Conservation (phyloP, 2,329 filamentous ascomycete genomes). For the Paraconiothyrium brasiliense region DNA sequence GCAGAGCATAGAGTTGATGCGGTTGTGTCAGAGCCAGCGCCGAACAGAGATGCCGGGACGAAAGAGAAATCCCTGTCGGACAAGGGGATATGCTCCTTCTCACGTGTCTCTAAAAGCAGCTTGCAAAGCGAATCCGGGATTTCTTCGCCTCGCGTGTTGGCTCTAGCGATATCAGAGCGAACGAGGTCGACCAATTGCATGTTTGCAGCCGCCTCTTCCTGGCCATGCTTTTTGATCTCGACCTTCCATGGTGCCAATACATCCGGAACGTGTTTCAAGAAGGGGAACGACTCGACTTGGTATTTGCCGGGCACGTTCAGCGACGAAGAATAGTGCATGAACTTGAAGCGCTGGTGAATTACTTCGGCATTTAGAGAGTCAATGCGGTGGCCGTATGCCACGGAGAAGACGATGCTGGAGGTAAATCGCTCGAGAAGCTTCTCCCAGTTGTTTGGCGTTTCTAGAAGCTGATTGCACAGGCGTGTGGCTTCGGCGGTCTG, state of each 20-base stretch:
- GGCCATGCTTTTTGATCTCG: constrained; percentile 52
- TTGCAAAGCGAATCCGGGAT: constrained; percentile 57
- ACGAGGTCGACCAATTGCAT: constrained; percentile 55
- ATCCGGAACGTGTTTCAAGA: constrained; percentile 56
- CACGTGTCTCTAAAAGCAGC: constrained; percentile 53
- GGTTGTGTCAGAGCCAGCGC: constrained; percentile 62
- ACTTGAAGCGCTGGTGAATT: constrained; percentile 57
- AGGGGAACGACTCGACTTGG: constrained; percentile 58
- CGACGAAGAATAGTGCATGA: constrained; percentile 60
- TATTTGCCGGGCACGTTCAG: constrained; percentile 59
- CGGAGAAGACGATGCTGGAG: constrained; percentile 60
- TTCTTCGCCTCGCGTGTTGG: constrained; percentile 42
- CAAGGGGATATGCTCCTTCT: constrained; percentile 52
- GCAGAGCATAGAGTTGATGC: constrained; percentile 59
- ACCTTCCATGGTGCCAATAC: constrained; percentile 59
- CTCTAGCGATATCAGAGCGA: constrained; percentile 49
- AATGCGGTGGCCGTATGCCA: constrained; percentile 62
- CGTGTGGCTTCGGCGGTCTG: constrained; percentile 61
- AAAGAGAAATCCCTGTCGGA: constrained; percentile 56
- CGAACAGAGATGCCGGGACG: constrained; percentile 56
- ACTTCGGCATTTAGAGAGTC: constrained; percentile 59
- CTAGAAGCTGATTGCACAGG: constrained; percentile 55
- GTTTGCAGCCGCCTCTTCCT: constrained; percentile 52
- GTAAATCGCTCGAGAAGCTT: constrained; percentile 60
- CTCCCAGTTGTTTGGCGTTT: constrained; percentile 54